Evolutionary conservation across 345 rosid species (phyloP), one percentile per base, ranked within the genome.

Genomic region (Zanthoxylum bungeanum): DNA sequence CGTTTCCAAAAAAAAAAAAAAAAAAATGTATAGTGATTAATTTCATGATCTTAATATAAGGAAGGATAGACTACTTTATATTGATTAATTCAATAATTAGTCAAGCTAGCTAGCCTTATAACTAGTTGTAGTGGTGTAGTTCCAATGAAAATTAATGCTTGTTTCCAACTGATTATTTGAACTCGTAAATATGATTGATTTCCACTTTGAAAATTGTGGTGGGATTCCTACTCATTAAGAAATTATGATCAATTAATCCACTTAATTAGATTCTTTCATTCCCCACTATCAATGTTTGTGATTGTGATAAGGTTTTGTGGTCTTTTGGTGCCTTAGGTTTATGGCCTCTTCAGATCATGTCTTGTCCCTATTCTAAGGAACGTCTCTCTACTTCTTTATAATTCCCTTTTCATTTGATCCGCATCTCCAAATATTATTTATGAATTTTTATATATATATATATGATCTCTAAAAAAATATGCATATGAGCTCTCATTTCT

Each of bases 161-260:
- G n/a, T 19, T 4, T 25, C 11, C 7, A 28, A 66, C 49, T 30
- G 27, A 53, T 53, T 39, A 36, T 50, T 66, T 40, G 44, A 33
- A 39, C 61, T 53, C 44, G 0, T 25, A 51, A n/a, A 49, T 56
- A 71, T 19, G 55, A 68, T 69, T 51, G 63, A 69, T 17, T 52
- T 57, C 60, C 79, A 75, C 77, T 79, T 78, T 24, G 22, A 27
- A 39, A 61, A 58, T 50, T 58, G 2, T 62, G 66, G 83, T 83
- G 81, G 74, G 46, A 72, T 69, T 79, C 81, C 76, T 56, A 69
- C 71, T 77, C 63, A 66, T 60, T 73, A 33, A 59, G 39, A 60
- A 69, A 37, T n/a, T n/a, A n/a, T 19, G 39, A 53, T 31, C 4
- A 8, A 1, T 4, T 5, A 31, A 36, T 31, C 74, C 73, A 50